These are phyloP conservation scores for Fraxinus sp. DNA, from an alignment of 305 asterid genomes.

Conservation along the genomic window DNA sequence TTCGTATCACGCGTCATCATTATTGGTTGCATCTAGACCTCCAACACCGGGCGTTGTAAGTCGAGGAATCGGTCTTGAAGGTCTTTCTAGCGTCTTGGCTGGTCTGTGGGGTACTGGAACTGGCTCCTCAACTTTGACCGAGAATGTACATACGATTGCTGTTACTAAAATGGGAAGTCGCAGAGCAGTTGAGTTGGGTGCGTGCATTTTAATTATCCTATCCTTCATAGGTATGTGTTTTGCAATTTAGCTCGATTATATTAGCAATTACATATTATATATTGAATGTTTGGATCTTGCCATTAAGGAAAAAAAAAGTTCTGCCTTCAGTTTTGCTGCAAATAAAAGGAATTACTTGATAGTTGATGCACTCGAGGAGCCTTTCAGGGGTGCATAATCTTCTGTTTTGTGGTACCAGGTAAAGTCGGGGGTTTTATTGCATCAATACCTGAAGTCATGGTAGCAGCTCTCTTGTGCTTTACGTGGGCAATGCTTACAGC, in stretches of 20 bases:
- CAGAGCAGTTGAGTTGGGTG: conserved; percentile 87
- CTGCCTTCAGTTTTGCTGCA: not conserved
- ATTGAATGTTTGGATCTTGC: not conserved
- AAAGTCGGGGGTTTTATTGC: conserved; percentile 97
- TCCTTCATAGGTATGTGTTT: conserved; percentile 70
- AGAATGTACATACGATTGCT: conserved; percentile 97
- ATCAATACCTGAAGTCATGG: conserved; percentile 94
- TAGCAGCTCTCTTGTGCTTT: conserved; percentile 93
- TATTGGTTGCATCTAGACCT: conserved; percentile 95
- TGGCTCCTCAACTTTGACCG: conserved; percentile 90
- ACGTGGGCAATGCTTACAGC: conserved; percentile 99
- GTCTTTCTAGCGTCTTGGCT: conserved; percentile 85
- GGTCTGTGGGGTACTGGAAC: conserved; percentile 98
- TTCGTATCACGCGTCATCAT: conserved; percentile 91
- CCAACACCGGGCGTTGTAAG: conserved; percentile 92
- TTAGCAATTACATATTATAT: not conserved
- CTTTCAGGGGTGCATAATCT: not conserved
- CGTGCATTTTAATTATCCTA: conserved; percentile 62
- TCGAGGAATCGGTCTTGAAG: conserved; percentile 99
- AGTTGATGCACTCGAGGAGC: not conserved
- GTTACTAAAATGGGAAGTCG: conserved; percentile 99
- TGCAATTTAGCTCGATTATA: not conserved
- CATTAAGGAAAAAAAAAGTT: not conserved
- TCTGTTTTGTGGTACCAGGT: conserved; percentile 45
- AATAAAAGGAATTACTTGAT: not conserved